Evolutionary conservation across 2,329 filamentous ascomycete genomes (phyloP), one percentile per base, ranked within the genome.

Genomic region (Herpomyces periplanetae): DNA sequence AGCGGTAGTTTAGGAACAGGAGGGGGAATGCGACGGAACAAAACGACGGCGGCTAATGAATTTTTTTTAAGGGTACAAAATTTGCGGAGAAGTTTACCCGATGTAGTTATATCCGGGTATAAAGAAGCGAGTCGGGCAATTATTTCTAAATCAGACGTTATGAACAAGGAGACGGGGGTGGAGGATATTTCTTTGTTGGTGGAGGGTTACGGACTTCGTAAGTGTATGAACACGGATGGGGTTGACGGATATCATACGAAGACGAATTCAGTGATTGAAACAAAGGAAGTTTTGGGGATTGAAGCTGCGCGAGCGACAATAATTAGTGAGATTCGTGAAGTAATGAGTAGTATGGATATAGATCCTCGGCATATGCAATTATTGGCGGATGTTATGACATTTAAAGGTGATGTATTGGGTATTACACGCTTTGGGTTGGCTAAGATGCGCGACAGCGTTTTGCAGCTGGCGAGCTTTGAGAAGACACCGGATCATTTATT

Each of bases 401-500:
- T 75, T 49, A 91, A 88, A 44, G 80, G 80, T 19, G 75, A 91
- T 29, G 66, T 96, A 0, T 51, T 88, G 8, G 80, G 80, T 19
- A 96, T 96, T 34, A 96, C 80, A 2, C 62, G 80, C 13, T 91
- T 91, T 37, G 80, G 80, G 19, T 48, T 96, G 11, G 65, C 71
- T 22, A 96, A 91, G 47, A 91, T 87, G 63, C 52, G 80, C 19
- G 80, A 96, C 37, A 66, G 56, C 8, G 80, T 91, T 5, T 44
- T 96, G 21, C 80, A 96, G 38, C 50, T 96, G 6, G 80, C 80
- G 0, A 75, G 63, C 8, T 96, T 96, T 34, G 80, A 96, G 41
- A 91, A 91, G 51, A 96, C 80, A 17, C 71, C 80, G 0, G 80
- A 96, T 34, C 80, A 96, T 40, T 42, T 96, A 15, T 96, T 96